phyloP scores from a whole-genome alignment of 1,284 basidiomycete species.

The Taiwanofungus camphoratus region DNA sequence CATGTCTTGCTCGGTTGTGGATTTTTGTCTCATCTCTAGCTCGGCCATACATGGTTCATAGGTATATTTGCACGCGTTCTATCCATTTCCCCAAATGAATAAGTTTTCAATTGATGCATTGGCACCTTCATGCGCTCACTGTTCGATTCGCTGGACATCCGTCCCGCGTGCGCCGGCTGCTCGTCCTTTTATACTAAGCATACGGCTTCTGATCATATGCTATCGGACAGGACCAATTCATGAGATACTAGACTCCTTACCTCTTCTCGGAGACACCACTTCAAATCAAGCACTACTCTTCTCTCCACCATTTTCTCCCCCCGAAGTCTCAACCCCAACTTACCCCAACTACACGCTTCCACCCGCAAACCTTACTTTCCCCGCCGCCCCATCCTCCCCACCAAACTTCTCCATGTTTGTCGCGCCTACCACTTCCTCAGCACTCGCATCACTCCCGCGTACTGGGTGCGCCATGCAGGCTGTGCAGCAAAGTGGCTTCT shows the following conservation, averaged over 20 bases:
- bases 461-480: slow-evolving; percentile 54
- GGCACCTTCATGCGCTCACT: too few species aligned
- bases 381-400: slow-evolving; percentile 30
- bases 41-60: too few species aligned
- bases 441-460: slow-evolving; percentile 40
- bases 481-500: slow-evolving; percentile 19
- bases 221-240: slow-evolving; percentile 39
- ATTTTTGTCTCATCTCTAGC: too few species aligned
- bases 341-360: slow-evolving; percentile 84
- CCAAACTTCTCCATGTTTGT: slow-evolving; percentile 54
- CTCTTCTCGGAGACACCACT: slow-evolving; percentile 74
- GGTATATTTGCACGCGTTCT: too few species aligned
- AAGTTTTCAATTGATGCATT: too few species aligned
- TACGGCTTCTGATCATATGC: background rate
- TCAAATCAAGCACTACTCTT: slow-evolving; percentile 72
- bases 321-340: slow-evolving; percentile 34
- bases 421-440: slow-evolving; percentile 36
- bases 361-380: slow-evolving; percentile 45
- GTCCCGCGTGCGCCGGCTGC: background rate
- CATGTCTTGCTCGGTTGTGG: too few species aligned
- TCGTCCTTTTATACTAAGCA: background rate
- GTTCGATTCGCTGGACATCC: too few species aligned
- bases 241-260: slow-evolving; percentile 36
- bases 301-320: slow-evolving; percentile 46
- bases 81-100: too few species aligned